phyloP scores from a whole-genome alignment of 495 filamentous ascomycete species.

The Penicillium cataractarum region DNA sequence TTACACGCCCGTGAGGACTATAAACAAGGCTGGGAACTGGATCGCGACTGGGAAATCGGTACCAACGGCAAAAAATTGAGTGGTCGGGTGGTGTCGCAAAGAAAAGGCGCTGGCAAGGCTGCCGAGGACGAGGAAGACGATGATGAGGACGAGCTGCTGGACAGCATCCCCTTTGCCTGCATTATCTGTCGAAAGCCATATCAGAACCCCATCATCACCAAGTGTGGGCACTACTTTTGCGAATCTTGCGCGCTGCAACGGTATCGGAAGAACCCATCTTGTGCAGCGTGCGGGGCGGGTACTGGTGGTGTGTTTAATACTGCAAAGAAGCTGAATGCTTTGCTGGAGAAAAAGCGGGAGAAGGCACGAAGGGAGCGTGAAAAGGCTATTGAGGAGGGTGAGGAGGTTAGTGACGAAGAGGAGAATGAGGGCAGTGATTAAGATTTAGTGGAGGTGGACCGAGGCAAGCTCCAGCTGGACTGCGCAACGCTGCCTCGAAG shows the following conservation, averaged over 20 bases:
- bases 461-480: constrained; percentile 25
- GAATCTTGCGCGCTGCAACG: constrained; percentile 82
- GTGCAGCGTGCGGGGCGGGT: constrained; percentile 80
- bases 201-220: constrained; percentile 80
- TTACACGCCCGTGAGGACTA: constrained; percentile 86
- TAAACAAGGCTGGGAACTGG: constrained; percentile 92
- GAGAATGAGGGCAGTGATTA: constrained; percentile 33
- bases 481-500: constrained; percentile 3
- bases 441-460: neutral
- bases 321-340: constrained; percentile 78
- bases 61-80: constrained; percentile 72
- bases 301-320: constrained; percentile 90
- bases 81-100: constrained; percentile 64
- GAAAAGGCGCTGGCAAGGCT: constrained; percentile 46
- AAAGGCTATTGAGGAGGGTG: constrained; percentile 71
- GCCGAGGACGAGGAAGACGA: constrained; percentile 58
- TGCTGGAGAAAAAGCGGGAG: constrained; percentile 83
- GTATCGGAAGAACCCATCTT: constrained; percentile 80
- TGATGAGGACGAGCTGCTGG: constrained; percentile 72
- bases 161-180: constrained; percentile 94
- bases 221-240: constrained; percentile 96
- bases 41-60: constrained; percentile 87
- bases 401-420: constrained; percentile 69
- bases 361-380: constrained; percentile 66
- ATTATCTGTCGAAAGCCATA: constrained; percentile 87